Evolutionary conservation across 345 rosid genomes (phyloP).

Genomic region (Brassica carinata): DNA sequence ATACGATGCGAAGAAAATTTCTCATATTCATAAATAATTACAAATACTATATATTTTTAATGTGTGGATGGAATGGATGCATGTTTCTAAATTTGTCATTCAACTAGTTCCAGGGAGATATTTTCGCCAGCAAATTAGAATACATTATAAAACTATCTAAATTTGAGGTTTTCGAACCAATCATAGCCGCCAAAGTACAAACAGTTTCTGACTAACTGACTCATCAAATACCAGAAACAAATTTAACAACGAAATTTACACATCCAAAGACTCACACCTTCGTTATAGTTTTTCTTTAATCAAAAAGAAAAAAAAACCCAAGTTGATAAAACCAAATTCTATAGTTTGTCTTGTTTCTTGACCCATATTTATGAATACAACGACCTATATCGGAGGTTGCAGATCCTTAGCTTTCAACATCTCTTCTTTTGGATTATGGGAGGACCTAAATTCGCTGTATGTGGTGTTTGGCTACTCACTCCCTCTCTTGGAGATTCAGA

Average conservation of each 20-base stretch:
- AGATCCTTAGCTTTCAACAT: not conserved
- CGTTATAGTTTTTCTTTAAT: not conserved
- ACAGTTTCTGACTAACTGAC: constrained; percentile 1
- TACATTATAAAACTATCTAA: not conserved
- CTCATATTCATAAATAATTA: no score
- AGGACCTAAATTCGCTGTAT: not conserved
- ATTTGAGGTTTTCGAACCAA: not conserved
- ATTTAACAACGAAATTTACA: not conserved
- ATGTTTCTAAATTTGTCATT: not conserved
- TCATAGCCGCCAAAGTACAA: not conserved
- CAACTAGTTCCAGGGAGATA: not conserved
- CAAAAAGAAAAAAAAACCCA: not conserved
- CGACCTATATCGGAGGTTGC: constrained; percentile 9
- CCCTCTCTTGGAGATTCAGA: constrained; percentile 36
- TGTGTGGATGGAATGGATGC: not conserved
- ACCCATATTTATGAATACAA: constrained; percentile 21
- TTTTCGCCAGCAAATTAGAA: not conserved
- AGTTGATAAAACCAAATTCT: not conserved
- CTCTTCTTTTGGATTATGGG: constrained; percentile 27
- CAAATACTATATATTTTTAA: not conserved
- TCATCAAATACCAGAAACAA: constrained; percentile 1
- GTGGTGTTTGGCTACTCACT: constrained; percentile 22
- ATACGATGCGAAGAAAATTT: no score
- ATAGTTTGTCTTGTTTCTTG: not conserved
- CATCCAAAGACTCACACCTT: not conserved